Conservation (phyloP, 441 rosid species). For the Adansonia grandidieri region DNA sequence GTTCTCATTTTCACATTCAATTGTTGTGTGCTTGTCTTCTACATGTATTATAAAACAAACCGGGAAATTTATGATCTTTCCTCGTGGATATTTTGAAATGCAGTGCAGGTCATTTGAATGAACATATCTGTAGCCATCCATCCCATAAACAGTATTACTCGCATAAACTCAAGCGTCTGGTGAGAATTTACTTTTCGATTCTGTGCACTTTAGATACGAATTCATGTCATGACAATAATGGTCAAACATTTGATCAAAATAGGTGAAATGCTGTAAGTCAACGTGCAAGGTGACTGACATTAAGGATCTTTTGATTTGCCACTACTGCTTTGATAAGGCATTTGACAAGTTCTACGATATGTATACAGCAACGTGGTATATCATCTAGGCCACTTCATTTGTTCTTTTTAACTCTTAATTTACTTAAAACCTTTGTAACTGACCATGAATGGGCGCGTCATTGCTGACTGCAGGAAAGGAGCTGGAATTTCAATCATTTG, state of each 20-base stretch:
- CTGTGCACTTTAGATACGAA: neutral
- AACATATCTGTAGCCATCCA: constrained; percentile 50
- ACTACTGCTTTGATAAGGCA: constrained; percentile 67
- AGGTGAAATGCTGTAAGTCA: constrained; percentile 82
- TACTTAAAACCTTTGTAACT: neutral
- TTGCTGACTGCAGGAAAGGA: constrained; percentile 49
- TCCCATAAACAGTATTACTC: constrained; percentile 66
- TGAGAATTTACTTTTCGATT: constrained; percentile 31
- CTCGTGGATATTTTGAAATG: constrained; percentile 25
- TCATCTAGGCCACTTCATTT: constrained; percentile 4
- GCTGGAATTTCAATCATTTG: constrained; percentile 57
- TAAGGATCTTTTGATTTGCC: constrained; percentile 68
- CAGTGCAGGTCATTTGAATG: constrained; percentile 80
- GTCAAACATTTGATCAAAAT: constrained; percentile 17
- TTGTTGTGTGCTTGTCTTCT: neutral
- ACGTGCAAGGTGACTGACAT: constrained; percentile 67
- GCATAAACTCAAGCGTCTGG: constrained; percentile 71
- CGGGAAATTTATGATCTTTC: constrained; percentile 12
- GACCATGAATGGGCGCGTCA: neutral
- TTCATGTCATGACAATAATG: constrained; percentile 17
- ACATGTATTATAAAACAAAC: neutral
- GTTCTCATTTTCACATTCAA: neutral
- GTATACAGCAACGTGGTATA: constrained; percentile 72
- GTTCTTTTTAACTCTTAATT: neutral
- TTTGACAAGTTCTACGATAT: constrained; percentile 72